Evolutionary conservation across 371 early-diverging fungal genomes (phyloP), one percentile per base, ranked within the genome.

Genomic region (Amoeboaphelidium occidentale): DNA sequence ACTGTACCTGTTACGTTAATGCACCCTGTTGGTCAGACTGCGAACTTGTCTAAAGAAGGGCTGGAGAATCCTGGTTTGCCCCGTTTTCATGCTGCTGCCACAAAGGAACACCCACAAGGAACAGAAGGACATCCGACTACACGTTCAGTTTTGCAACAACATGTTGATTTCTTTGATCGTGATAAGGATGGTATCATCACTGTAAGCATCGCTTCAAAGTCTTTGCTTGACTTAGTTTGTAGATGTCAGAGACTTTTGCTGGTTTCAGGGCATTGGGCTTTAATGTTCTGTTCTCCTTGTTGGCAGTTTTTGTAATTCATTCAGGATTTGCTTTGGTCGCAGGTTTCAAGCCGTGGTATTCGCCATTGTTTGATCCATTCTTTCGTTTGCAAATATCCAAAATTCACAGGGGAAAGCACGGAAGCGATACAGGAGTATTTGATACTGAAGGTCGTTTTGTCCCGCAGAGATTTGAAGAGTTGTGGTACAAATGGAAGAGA

Each of bases 341-440:
- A 1, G 53, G 55, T 44, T 48, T 53, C 21, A 27, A 45, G 45
- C 6, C 44, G 46, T 25, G 58, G 60, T 59, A 21, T 62, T 13
- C 64, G 58, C n/a, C 57, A 60, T 39, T 55, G 10, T 53, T 47
- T n/a, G n/a, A 63, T 46, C 54, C 55, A 0, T 49, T 49, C 46
- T 63, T 69, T 46, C 56, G 58, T 14, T 57, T 71, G 46, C 59
- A 60, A 49, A 51, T 60, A 39, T 48, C 51, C 23, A 61, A 62
- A 39, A 66, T 68, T 45, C 60, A 68, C 53, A 57, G 60, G 46
- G 56, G 55, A 51, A 69, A 68, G 51, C 70, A 72, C 49, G 72
- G 72, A 1, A 59, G 59, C 47, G 69, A 68, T 50, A 54, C 64
- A 0, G 70, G 58, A 24, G 52, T 56, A 3, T 66, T 62, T 47